Evolutionary conservation across 1,284 basidiomycete genomes (phyloP).

Genomic region (Apiotrichum akiyoshidainum): DNA sequence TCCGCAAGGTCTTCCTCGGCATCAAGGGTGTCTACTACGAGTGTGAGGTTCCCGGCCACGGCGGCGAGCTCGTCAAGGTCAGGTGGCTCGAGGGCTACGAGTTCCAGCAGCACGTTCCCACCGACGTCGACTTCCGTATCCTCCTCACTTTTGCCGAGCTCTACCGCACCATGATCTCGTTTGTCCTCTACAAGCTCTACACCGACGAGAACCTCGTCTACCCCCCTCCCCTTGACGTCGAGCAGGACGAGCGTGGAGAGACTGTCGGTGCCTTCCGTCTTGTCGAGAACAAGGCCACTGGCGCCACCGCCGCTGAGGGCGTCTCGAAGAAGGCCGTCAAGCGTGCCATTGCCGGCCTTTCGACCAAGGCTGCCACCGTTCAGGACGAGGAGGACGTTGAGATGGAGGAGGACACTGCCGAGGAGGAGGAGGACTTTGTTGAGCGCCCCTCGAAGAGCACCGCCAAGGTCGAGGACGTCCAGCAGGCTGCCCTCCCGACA

Average conservation of each 20-base stretch:
- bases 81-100: constrained; percentile 98
- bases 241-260: constrained; percentile 81
- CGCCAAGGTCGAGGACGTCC: constrained; percentile 52
- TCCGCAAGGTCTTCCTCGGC: constrained; percentile 91
- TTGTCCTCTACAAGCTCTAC: constrained; percentile 96
- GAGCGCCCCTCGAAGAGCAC: constrained; percentile 60
- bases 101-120: constrained; percentile 93
- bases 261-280: constrained; percentile 86
- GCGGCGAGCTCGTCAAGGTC: constrained; percentile 73
- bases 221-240: constrained; percentile 82
- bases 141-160: constrained; percentile 97
- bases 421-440: constrained; percentile 53
- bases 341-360: constrained; percentile 56
- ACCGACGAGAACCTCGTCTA: constrained; percentile 91
- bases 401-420: constrained; percentile 47
- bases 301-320: constrained; percentile 34
- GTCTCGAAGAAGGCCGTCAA: constrained; percentile 49
- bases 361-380: constrained; percentile 23
- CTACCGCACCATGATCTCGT: constrained; percentile 94
- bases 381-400: constrained; percentile 43
- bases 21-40: constrained; percentile 99
- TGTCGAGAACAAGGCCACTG: constrained; percentile 57
- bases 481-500: constrained; percentile 64
- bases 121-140: constrained; percentile 95
- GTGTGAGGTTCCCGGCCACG: constrained; percentile 67